These are phyloP conservation scores for Colletotrichum abscissum DNA, from an alignment of 2,329 filamentous ascomycete species.

Conservation along the genomic window DNA sequence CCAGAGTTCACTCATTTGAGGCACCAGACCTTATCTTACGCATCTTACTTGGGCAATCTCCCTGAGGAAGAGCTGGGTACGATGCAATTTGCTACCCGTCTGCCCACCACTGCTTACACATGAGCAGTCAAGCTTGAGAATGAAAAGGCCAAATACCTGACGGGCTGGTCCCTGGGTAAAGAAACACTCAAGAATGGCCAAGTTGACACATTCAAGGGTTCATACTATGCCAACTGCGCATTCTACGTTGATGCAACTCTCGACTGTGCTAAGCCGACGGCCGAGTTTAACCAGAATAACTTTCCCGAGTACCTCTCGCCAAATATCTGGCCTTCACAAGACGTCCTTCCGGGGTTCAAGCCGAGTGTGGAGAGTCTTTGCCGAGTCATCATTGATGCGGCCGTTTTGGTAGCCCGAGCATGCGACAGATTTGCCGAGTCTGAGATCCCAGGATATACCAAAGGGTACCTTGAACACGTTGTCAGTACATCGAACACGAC, in stretches of 20 bases:
- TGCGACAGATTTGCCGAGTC: slow-evolving; percentile 87
- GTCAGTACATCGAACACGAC: slow-evolving; percentile 88
- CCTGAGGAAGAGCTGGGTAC: slow-evolving; percentile 77
- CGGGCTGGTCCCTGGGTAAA: slow-evolving; percentile 84
- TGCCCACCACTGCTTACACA: slow-evolving; percentile 30
- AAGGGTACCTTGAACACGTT: slow-evolving; percentile 86
- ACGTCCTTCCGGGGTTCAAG: slow-evolving; percentile 80
- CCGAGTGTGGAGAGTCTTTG: slow-evolving; percentile 80
- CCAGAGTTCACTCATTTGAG: slow-evolving; percentile 77
- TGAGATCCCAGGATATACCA: slow-evolving; percentile 81
- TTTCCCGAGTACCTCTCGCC: slow-evolving; percentile 91
- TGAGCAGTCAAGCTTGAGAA: slow-evolving; percentile 67
- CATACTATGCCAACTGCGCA: slow-evolving; percentile 86
- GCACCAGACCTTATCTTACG: slow-evolving; percentile 81
- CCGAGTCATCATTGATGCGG: slow-evolving; percentile 87
- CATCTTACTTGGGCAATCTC: slow-evolving; percentile 89
- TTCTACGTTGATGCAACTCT: slow-evolving; percentile 76
- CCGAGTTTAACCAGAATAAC: slow-evolving; percentile 66
- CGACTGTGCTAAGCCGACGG: slow-evolving; percentile 70
- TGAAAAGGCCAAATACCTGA: slow-evolving; percentile 70
- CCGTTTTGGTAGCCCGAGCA: slow-evolving; percentile 87
- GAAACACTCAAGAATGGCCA: slow-evolving; percentile 83
- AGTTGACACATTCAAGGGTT: slow-evolving; percentile 84
- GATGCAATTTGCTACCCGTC: slow-evolving; percentile 36
- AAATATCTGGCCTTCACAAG: slow-evolving; percentile 85